Conservation (phyloP, 164 flowering plant species). For the Umbellularia californica region DNA sequence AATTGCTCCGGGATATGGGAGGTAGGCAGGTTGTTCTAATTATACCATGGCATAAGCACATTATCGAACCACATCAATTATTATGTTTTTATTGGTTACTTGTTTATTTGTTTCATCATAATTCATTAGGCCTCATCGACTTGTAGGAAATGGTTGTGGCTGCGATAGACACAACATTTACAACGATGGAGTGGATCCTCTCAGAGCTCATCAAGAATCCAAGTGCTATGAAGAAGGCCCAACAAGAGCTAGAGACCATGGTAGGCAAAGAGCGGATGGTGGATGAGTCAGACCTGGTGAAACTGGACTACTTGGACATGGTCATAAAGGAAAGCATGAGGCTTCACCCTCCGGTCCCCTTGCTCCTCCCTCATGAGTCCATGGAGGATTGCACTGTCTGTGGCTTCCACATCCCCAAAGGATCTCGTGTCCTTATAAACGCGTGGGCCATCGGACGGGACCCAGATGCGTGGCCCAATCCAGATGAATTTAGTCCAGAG, state of each 20-base stretch:
- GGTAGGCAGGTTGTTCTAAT: too few species aligned
- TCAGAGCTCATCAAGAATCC: conserved; percentile 14
- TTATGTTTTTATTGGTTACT: too few species aligned
- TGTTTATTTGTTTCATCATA: neutral
- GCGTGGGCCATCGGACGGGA: conserved; percentile 28
- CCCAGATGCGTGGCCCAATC: conserved; percentile 17
- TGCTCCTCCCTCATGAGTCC: conserved; percentile 3
- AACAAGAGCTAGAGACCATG: conserved; percentile 8
- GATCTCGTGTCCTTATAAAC: conserved; percentile 23
- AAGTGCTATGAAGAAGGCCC: conserved; percentile 10
- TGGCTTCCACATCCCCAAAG: conserved; percentile 16
- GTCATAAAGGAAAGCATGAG: conserved; percentile 3
- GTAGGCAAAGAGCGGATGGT: conserved; percentile 15
- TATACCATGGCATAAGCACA: too few species aligned
- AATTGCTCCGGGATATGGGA: too few species aligned
- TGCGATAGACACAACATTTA: neutral
- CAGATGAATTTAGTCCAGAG: conserved; percentile 16
- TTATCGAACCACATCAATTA: too few species aligned
- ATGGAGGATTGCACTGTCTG: conserved; percentile 15
- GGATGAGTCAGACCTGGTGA: conserved; percentile 4
- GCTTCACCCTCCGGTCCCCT: neutral
- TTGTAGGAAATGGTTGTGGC: neutral
- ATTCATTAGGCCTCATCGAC: neutral
- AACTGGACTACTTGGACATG: conserved; percentile 4
- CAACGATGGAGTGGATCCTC: conserved; percentile 11